Percentiles rank a stretch among this genome's conserved stretches.
These are phyloP conservation scores for Pulveroboletus sp. DNA, from an alignment of 768 basidiomycete species.

Conservation along the genomic window DNA sequence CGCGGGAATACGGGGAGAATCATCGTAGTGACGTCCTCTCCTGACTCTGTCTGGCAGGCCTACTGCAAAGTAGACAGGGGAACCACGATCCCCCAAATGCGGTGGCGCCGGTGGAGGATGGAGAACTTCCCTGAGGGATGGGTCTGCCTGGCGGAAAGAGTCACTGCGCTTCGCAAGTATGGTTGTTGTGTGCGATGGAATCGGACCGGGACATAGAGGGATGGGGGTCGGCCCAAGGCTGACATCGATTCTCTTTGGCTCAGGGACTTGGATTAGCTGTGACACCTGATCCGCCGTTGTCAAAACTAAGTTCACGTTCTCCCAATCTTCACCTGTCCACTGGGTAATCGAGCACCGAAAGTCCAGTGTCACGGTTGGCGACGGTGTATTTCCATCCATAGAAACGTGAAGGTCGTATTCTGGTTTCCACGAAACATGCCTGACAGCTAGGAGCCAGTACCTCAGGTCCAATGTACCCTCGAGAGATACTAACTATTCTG, in stretches of 20 bases:
- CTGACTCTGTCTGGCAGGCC: too few species aligned
- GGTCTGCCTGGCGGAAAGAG: too few species aligned
- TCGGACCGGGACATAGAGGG: too few species aligned
- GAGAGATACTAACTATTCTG: not conserved
- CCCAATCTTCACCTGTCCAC: conserved; percentile 32
- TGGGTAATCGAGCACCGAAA: conserved; percentile 30
- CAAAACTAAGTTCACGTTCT: conserved; percentile 21
- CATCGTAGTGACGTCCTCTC: too few species aligned
- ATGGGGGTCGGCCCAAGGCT: conserved; percentile 4
- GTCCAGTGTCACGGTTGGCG: conserved; percentile 17
- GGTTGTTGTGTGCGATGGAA: too few species aligned
- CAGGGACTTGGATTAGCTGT: conserved; percentile 19
- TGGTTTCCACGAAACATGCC: conserved; percentile 17
- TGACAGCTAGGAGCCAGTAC: conserved; percentile 9
- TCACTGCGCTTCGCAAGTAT: too few species aligned
- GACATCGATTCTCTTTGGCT: conserved; percentile 18
- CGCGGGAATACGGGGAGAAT: too few species aligned
- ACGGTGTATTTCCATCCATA: conserved; percentile 10
- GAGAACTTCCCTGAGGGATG: too few species aligned
- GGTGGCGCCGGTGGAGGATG: too few species aligned
- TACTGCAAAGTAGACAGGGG: too few species aligned
- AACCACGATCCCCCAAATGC: too few species aligned
- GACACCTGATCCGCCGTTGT: conserved; percentile 22
- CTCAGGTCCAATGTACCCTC: not conserved
- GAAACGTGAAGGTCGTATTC: conserved; percentile 17